Percentiles rank a stretch among this genome's conserved stretches.
These are phyloP conservation scores for Hanseniaspora hatyaiensis DNA, from an alignment of 805 yeast species.

Conservation along the genomic window DNA sequence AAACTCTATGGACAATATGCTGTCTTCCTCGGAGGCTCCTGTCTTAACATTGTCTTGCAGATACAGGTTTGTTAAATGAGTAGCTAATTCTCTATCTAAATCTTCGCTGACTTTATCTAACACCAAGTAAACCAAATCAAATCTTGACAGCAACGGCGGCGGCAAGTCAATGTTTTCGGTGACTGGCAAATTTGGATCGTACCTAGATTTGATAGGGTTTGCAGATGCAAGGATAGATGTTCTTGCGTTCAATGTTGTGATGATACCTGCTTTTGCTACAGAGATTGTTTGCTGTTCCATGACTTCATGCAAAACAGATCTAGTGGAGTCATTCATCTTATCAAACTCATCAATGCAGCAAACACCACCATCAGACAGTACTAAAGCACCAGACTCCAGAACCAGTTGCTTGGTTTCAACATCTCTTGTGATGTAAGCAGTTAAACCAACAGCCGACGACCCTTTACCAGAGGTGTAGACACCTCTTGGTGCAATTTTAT, in stretches of 20 bases:
- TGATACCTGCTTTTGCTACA: slow-evolving; percentile 96
- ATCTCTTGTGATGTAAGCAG: slow-evolving; percentile 93
- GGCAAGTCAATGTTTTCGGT: slow-evolving; percentile 92
- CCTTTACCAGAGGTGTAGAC: slow-evolving; percentile 98
- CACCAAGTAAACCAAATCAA: slow-evolving; percentile 84
- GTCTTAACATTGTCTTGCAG: slow-evolving; percentile 73
- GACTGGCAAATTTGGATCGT: slow-evolving; percentile 89
- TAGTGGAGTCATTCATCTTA: slow-evolving; percentile 87
- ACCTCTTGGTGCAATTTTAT: slow-evolving; percentile 95
- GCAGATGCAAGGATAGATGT: slow-evolving; percentile 94
- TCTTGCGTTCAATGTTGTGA: slow-evolving; percentile 91
- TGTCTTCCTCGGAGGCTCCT: slow-evolving; percentile 42
- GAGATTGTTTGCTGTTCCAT: slow-evolving; percentile 99
- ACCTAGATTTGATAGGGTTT: slow-evolving; percentile 90
- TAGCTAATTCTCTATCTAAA: slow-evolving; percentile 74
- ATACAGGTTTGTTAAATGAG: slow-evolving; percentile 83
- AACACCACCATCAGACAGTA: slow-evolving; percentile 92
- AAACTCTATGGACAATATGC: slow-evolving; percentile 74
- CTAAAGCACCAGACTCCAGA: slow-evolving; percentile 90
- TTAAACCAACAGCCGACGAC: slow-evolving; percentile 96
- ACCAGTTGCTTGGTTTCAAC: slow-evolving; percentile 87
- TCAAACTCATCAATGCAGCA: slow-evolving; percentile 99
- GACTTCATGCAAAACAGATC: slow-evolving; percentile 93
- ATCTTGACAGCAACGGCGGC: slow-evolving; percentile 88
- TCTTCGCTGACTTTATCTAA: slow-evolving; percentile 84